phyloP scores from a whole-genome alignment of 306 rosid genomes.

The Dicorynia guianensis region DNA sequence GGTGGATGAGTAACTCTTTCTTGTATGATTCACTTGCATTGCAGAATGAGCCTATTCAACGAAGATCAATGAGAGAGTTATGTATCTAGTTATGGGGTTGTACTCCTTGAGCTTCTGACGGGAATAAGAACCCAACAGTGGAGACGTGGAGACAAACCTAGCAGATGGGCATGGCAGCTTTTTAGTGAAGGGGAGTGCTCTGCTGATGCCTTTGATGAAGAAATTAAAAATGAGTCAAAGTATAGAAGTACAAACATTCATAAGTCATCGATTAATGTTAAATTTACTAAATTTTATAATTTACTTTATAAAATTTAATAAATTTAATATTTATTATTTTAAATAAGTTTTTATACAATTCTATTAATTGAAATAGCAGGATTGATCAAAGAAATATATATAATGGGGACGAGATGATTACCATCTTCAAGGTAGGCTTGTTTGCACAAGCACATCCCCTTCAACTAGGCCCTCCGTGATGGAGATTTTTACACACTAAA shows the following conservation, averaged over 20 bases:
- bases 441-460: slow-evolving; percentile 72
- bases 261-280: too few relatives aligned
- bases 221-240: slow-evolving; percentile 62
- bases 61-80: slow-evolving; percentile 75
- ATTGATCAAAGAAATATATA: too few relatives aligned
- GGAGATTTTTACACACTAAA: slow-evolving; percentile 74
- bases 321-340: too few relatives aligned
- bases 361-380: too few relatives aligned
- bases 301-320: too few relatives aligned
- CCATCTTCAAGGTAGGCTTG: slow-evolving; percentile 73
- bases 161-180: slow-evolving; percentile 81
- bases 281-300: too few relatives aligned
- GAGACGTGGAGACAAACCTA: slow-evolving; percentile 58
- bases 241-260: too few relatives aligned
- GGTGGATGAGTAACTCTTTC: slow-evolving; percentile 4
- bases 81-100: slow-evolving; percentile 89
- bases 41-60: slow-evolving; percentile 78
- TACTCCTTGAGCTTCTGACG: slow-evolving; percentile 79
- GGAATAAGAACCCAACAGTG: slow-evolving; percentile 68
- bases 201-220: slow-evolving; percentile 61
- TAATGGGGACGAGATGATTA: slow-evolving; percentile 60
- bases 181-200: slow-evolving; percentile 59
- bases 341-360: too few relatives aligned
- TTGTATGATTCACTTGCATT: slow-evolving; percentile 26
- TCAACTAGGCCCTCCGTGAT: slow-evolving; percentile 71